Evolutionary conservation across 768 basidiomycete genomes (phyloP).

Genomic region (Mycena capillaripes): DNA sequence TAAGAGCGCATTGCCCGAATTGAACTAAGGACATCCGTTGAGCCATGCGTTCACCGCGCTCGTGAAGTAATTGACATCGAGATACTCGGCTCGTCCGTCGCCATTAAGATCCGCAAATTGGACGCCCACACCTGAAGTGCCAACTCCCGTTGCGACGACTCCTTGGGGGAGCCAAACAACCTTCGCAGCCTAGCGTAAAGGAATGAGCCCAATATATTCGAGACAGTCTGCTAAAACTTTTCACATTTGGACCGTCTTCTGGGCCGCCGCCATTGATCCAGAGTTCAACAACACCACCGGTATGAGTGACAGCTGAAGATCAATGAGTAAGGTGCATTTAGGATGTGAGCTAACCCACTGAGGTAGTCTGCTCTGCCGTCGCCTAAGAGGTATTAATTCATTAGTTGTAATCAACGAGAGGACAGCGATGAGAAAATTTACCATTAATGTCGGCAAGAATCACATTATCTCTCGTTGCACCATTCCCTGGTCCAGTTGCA

Average conservation of each 20-base stretch:
- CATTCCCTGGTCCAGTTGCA: not conserved
- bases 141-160: slow-evolving; percentile 17
- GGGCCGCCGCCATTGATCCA: slow-evolving; percentile 22
- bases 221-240: not conserved
- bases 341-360: not conserved
- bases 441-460: slow-evolving; percentile 15
- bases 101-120: slow-evolving; percentile 26
- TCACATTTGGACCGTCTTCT: slow-evolving; percentile 3
- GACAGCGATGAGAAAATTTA: no score
- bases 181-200: not conserved
- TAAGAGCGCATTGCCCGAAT: no score
- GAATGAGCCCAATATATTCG: not conserved
- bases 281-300: slow-evolving; percentile 6
- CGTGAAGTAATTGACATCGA: slow-evolving; percentile 13
- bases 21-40: slow-evolving; percentile 10
- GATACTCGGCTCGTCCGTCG: slow-evolving; percentile 14
- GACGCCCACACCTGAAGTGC: not conserved
- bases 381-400: not conserved
- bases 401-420: not conserved
- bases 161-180: slow-evolving; percentile 13
- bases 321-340: not conserved
- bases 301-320: not conserved
- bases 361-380: slow-evolving; percentile 20
- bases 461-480: not conserved
- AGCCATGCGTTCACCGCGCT: slow-evolving; percentile 14